Base-by-base conservation (phyloP, 768 basidiomycete genomes). In the Strobilomyces echinocephalus region DNA sequence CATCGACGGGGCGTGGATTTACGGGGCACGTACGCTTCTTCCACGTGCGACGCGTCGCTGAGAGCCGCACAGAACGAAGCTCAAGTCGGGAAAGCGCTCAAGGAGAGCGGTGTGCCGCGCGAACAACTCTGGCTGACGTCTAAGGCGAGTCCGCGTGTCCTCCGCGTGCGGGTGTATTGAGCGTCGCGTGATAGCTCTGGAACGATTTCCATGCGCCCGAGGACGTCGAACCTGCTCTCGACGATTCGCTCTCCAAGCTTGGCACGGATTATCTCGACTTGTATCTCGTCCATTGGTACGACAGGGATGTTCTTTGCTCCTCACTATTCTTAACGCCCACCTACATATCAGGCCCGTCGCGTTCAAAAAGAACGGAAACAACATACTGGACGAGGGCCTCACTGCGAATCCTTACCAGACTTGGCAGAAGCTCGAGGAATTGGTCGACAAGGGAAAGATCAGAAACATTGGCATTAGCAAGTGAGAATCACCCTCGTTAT, bases 401-500 rank as follows among this genome's bases (percentile, higher is more conserved):
- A 85, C 85, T 6, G 80, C 79, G 21, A 76, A 90, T 62, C 82
- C 87, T 2, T 85, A 87, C 62, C 84, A 84, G 16, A 90, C 88
- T 1, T 91, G 89, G 89, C 73, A 84, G 64, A 88, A 82, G 57
- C 80, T 91, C 45, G 89, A 91, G 63, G 80, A 86, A 67, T 71
- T 88, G 70, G 85, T 89, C 4, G 80, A 81, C 57, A 84, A 83
- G 60, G 90, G 90, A 21, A 87, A 90, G 65, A 72, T 87, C 40
- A 78, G 78, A 64, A 86, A 89, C 60, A 92, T 92, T 50, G 91
- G 91, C 40, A 74, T 92, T 40, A 88, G 86, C 85, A 93, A 93
- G 85, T 85, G 53, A 54, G 78, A 56, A 8, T 16, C 6, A 14
- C 39, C 6, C 10, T 26, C 15, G 8, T 40, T 21, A 45, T 4